phyloP scores from a whole-genome alignment of 441 rosid genomes.

The Raphanus hybrid region DNA sequence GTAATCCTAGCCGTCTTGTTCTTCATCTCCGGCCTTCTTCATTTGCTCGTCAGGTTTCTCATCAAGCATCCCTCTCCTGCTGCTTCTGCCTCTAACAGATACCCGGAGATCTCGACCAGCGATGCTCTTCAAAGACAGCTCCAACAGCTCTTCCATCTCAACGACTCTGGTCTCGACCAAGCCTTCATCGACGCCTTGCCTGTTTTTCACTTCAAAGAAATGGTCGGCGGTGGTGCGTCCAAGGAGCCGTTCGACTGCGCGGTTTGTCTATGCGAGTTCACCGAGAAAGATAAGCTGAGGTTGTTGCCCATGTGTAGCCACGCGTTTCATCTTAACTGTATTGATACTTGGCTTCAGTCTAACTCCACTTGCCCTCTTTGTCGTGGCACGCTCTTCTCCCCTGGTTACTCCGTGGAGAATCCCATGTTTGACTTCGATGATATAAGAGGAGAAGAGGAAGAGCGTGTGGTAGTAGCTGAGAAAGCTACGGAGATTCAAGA shows the following conservation, averaged over 20 bases:
- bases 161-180: too few species aligned
- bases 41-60: constrained; percentile 72
- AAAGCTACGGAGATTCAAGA: constrained; percentile 70
- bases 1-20: constrained; percentile 69
- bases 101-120: constrained; percentile 60
- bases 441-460: constrained; percentile 61
- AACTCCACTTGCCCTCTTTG: constrained; percentile 79
- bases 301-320: constrained; percentile 74
- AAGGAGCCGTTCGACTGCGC: too few species aligned
- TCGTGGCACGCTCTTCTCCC: constrained; percentile 62
- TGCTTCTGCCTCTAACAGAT: constrained; percentile 56
- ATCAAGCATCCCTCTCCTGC: constrained; percentile 66
- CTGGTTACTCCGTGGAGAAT: constrained; percentile 62
- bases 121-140: constrained; percentile 77
- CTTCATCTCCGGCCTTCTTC: constrained; percentile 74
- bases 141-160: constrained; percentile 56
- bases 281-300: constrained; percentile 70
- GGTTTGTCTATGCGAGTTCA: constrained; percentile 50
- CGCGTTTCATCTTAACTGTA: constrained; percentile 74
- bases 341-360: constrained; percentile 76
- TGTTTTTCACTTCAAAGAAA: too few species aligned
- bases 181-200: too few species aligned
- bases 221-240: too few species aligned
- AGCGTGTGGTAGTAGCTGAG: constrained; percentile 32
- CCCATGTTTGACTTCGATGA: constrained; percentile 66